A percentile compares a stretch with the other conserved stretches of the same genome.
These are phyloP conservation scores for Pogostemon cablin DNA, from an alignment of 257 asterid genomes.

Conservation along the genomic window DNA sequence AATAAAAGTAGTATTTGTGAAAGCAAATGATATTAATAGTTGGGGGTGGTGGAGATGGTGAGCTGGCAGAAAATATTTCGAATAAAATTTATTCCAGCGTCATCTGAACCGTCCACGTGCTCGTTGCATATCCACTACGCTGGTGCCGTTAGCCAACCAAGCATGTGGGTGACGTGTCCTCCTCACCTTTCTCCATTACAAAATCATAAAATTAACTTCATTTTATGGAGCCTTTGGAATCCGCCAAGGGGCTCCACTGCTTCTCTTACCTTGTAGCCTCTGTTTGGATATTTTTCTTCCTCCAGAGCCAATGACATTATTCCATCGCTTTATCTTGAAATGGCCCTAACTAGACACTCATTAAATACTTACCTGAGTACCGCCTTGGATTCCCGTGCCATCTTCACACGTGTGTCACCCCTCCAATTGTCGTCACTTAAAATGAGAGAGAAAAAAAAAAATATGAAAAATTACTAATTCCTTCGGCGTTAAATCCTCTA, in stretches of 20 bases:
- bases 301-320: conserved; percentile 19
- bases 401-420: no score
- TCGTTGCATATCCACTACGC: conserved; percentile 37
- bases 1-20: not conserved
- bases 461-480: no score
- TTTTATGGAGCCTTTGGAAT: conserved; percentile 64
- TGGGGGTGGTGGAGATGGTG: conserved; percentile 38
- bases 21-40: conserved; percentile 4
- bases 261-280: conserved; percentile 16
- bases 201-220: conserved; percentile 45
- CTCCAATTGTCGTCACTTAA: no score
- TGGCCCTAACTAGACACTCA: conserved; percentile 22
- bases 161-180: conserved; percentile 80
- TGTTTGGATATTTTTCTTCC: conserved; percentile 33
- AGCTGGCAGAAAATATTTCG: conserved; percentile 53
- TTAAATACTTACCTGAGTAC: not conserved
- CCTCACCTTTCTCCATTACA: conserved; percentile 26
- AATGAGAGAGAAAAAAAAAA: no score
- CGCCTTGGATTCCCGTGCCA: not conserved
- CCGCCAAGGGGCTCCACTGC: conserved; percentile 47
- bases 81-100: conserved; percentile 33
- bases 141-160: conserved; percentile 56
- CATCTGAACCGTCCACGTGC: conserved; percentile 65
- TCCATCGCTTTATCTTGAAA: conserved; percentile 34
- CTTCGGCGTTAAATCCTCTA: no score